These are phyloP conservation scores for Trifolium fragiferum DNA, from an alignment of 306 rosid genomes.

Conservation along the genomic window DNA sequence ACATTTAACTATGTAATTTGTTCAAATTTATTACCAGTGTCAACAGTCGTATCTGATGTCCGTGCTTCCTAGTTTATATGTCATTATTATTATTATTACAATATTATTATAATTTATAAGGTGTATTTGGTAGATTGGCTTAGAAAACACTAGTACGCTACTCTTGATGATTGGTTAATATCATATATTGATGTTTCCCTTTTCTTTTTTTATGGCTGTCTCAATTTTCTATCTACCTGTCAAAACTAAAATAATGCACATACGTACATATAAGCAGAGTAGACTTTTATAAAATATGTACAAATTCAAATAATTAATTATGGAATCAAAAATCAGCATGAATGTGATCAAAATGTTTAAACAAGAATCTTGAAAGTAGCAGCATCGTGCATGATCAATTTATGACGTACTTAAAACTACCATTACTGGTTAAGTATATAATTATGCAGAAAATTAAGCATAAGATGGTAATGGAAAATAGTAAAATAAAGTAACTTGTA, in stretches of 20 bases:
- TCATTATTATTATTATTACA: too few species aligned
- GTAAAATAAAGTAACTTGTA: conserved; percentile 34
- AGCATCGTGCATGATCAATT: conserved; percentile 31
- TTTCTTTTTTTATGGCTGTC: neutral
- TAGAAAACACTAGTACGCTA: neutral
- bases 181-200: neutral
- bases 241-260: neutral
- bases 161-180: neutral
- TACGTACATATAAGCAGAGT: neutral
- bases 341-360: conserved; percentile 12
- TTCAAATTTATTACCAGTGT: too few species aligned
- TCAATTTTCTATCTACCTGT: neutral
- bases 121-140: neutral
- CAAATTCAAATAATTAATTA: neutral
- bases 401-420: conserved; percentile 27
- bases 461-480: conserved; percentile 3
- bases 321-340: neutral
- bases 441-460: neutral
- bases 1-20: too few species aligned
- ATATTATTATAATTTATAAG: neutral
- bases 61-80: too few species aligned
- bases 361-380: conserved; percentile 26
- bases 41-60: too few species aligned
- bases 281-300: conserved; percentile 14
- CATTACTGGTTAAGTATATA: conserved; percentile 8